Evolutionary conservation across 257 asterid genomes (phyloP).

Genomic region (Coffea eugenioides): DNA sequence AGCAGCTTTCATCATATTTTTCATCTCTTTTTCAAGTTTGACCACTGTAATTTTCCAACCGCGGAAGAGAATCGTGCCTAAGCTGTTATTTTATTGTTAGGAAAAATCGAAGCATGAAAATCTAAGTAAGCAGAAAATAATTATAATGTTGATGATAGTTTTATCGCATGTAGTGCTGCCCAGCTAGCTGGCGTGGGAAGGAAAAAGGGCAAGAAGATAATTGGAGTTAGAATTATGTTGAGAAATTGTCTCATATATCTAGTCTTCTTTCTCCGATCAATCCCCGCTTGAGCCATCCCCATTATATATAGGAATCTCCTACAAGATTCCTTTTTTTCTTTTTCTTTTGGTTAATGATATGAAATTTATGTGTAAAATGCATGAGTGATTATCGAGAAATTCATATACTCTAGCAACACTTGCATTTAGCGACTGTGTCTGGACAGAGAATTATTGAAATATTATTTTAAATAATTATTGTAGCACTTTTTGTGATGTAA

Average conservation of each 20-base stretch:
- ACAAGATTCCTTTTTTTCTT: not conserved
- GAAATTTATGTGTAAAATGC: too few relatives aligned
- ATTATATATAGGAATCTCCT: not conserved
- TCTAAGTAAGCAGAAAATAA: constrained; percentile 9
- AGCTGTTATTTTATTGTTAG: not conserved
- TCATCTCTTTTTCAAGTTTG: not conserved
- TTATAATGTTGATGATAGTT: not conserved
- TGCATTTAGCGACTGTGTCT: too few relatives aligned
- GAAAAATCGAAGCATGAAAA: constrained; percentile 14
- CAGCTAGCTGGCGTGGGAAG: constrained; percentile 6
- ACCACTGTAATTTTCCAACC: constrained; percentile 14
- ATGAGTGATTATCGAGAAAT: too few relatives aligned
- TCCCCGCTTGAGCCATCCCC: not conserved
- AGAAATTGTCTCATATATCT: not conserved
- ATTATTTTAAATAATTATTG: too few relatives aligned
- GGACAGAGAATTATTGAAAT: too few relatives aligned
- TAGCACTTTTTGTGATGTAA: too few relatives aligned
- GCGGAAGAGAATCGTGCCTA: not conserved
- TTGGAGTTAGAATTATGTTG: not conserved
- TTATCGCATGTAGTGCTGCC: not conserved
- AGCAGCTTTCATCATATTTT: constrained; percentile 11
- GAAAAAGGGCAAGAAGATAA: constrained; percentile 4
- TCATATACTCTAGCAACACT: too few relatives aligned
- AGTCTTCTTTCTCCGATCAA: not conserved
- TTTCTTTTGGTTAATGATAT: too few relatives aligned